Evolutionary conservation across 2,329 filamentous ascomycete genomes (phyloP).

Genomic region (Aspergillus fischeri): DNA sequence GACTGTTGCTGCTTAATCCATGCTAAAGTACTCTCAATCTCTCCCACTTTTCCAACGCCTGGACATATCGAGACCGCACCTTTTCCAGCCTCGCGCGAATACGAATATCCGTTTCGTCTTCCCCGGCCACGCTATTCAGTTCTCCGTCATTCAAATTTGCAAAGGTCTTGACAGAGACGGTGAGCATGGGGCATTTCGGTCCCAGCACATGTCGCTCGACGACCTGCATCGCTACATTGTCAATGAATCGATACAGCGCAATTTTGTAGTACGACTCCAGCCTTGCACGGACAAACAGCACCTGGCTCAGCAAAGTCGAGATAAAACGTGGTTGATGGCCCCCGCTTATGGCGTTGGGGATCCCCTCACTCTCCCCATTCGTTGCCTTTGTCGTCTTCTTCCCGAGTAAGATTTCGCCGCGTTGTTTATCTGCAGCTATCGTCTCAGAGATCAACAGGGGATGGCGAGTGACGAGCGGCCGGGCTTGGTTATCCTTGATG

Average conservation of each 20-base stretch:
- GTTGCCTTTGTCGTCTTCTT: too few species aligned
- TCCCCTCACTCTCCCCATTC: too few species aligned
- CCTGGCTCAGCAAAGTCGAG: constrained; percentile 5
- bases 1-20: too few species aligned
- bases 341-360: too few species aligned
- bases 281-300: constrained; percentile 2
- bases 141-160: constrained; percentile 6
- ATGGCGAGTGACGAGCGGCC: constrained; percentile 3
- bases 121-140: constrained; percentile 11
- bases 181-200: constrained; percentile 9
- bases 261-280: constrained; percentile 8
- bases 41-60: constrained; percentile 3
- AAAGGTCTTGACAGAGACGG: constrained; percentile 4
- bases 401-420: too few species aligned
- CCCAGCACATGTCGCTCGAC: constrained; percentile 7
- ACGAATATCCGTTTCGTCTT: constrained; percentile 10
- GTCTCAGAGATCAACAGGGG: background rate
- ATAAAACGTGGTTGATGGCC: background rate
- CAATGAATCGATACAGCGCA: constrained; percentile 9
- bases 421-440: background rate
- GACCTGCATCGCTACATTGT: constrained; percentile 14
- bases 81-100: constrained; percentile 5
- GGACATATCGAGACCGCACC: constrained; percentile 4
- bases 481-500: constrained; percentile 9
- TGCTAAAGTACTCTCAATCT: too few species aligned